Evolutionary conservation across 2,329 filamentous ascomycete genomes (phyloP).

Genomic region (Colletotrichum tropicale): DNA sequence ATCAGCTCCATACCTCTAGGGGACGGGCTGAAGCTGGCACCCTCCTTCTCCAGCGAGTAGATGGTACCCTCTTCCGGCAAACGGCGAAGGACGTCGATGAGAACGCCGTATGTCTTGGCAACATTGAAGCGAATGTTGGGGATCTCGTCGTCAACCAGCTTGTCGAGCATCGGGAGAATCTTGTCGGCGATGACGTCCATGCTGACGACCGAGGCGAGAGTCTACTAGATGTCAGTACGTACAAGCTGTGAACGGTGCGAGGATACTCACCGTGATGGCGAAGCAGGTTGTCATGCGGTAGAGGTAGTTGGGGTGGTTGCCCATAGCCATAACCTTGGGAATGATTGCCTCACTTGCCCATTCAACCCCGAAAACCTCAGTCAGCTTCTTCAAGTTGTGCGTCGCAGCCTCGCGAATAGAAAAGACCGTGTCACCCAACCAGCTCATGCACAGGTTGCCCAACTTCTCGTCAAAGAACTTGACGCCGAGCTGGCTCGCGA

Average conservation of each 20-base stretch:
- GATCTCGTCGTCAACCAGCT: conserved; percentile 91
- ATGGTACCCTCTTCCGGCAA: conserved; percentile 89
- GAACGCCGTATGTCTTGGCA: conserved; percentile 91
- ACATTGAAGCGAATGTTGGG: conserved; percentile 99
- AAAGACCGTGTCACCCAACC: conserved; percentile 98
- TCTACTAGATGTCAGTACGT: conserved; percentile 59
- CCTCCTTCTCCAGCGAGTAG: conserved; percentile 82
- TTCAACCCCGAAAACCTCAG: conserved; percentile 96
- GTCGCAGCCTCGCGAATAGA: conserved; percentile 98
- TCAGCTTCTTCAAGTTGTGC: conserved; percentile 96
- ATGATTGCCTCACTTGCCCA: conserved; percentile 98
- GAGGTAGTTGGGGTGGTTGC: conserved; percentile 96
- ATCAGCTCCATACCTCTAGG: conserved; percentile 80
- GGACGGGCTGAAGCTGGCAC: conserved; percentile 65
- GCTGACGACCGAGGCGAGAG: conserved; percentile 89
- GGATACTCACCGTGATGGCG: conserved; percentile 83
- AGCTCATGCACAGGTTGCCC: conserved; percentile 94
- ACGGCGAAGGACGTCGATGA: conserved; percentile 90
- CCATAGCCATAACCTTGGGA: conserved; percentile 98
- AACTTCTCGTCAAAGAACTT: conserved; percentile 99
- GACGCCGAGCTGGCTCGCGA: conserved; percentile 93
- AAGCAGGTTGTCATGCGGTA: conserved; percentile 99
- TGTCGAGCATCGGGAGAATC: conserved; percentile 94
- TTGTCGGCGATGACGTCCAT: conserved; percentile 91
- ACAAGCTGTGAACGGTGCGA: conserved; percentile 6